Percentiles rank a stretch among this genome's conserved stretches.
Conservation (phyloP, 495 filamentous ascomycete genomes). For the Trichocladium uniseriatum region DNA sequence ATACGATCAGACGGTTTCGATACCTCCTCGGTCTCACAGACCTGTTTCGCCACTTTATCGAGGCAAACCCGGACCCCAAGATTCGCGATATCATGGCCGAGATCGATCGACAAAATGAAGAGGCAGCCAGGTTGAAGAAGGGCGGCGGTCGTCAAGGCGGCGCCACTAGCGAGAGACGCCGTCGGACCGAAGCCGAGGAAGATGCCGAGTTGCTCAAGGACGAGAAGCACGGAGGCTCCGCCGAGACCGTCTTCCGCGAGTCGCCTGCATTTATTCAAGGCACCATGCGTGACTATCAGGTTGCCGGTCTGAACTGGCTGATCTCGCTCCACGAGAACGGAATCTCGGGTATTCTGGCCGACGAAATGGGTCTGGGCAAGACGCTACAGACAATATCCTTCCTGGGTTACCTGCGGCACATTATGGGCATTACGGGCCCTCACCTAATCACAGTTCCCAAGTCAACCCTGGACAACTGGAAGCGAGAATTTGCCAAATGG, state of each 20-base stretch:
- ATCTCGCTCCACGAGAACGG: slow-evolving; percentile 97
- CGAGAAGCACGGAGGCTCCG: slow-evolving; percentile 76
- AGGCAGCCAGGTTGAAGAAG: slow-evolving; percentile 61
- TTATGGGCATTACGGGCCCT: slow-evolving; percentile 81
- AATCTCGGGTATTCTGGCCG: slow-evolving; percentile 93
- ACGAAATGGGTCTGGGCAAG: slow-evolving; percentile 96
- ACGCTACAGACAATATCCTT: slow-evolving; percentile 87
- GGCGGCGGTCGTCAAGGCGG: slow-evolving; percentile 70
- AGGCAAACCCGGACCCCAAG: slow-evolving; percentile 85
- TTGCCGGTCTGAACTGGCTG: slow-evolving; percentile 95
- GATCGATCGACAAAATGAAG: slow-evolving; percentile 85
- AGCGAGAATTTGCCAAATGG: slow-evolving; percentile 87
- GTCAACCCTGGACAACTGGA: slow-evolving; percentile 98
- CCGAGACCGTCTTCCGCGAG: slow-evolving; percentile 83
- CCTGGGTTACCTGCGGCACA: slow-evolving; percentile 84
- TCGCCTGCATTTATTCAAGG: slow-evolving; percentile 85
- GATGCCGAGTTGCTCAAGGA: slow-evolving; percentile 91
- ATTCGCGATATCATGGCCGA: slow-evolving; percentile 87
- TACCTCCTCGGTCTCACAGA: slow-evolving; percentile 95
- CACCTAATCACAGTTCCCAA: slow-evolving; percentile 93
- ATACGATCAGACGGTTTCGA: slow-evolving; percentile 87
- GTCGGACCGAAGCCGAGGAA: slow-evolving; percentile 94
- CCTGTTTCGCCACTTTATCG: slow-evolving; percentile 98
- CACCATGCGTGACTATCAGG: slow-evolving; percentile 90
- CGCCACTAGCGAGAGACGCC: slow-evolving; percentile 67